Evolutionary conservation across 1,284 basidiomycete genomes (phyloP).

Genomic region (Apiotrichum sp.): DNA sequence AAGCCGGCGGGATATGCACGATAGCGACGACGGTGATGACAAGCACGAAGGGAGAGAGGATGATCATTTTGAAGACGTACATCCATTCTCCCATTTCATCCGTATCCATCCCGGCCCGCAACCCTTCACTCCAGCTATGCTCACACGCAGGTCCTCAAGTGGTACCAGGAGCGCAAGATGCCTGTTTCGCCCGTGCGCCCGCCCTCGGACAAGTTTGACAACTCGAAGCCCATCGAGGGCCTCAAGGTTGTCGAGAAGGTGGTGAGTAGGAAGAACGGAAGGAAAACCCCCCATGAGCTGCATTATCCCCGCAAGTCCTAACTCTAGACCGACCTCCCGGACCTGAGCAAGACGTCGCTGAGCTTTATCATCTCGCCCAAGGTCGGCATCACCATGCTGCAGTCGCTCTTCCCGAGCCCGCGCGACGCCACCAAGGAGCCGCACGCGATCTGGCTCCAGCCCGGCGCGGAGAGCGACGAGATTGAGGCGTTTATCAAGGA

Average conservation of each 20-base stretch:
- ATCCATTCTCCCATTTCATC: too few relatives aligned
- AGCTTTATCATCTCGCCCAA: slow-evolving; percentile 71
- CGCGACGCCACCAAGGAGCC: slow-evolving; percentile 54
- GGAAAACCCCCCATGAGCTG: neutral
- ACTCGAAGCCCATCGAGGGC: slow-evolving; percentile 31
- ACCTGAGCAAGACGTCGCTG: slow-evolving; percentile 63
- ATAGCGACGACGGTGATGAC: too few relatives aligned
- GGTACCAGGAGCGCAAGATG: slow-evolving; percentile 60
- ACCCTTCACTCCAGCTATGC: too few relatives aligned
- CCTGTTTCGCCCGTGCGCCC: slow-evolving; percentile 56
- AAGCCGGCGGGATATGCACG: too few relatives aligned
- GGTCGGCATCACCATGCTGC: slow-evolving; percentile 46
- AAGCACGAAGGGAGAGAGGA: too few relatives aligned
- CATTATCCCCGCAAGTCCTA: too few relatives aligned
- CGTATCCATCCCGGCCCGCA: too few relatives aligned
- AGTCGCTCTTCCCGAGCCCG: slow-evolving; percentile 45
- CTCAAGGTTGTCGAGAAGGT: slow-evolving; percentile 25
- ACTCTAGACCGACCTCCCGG: slow-evolving; percentile 55
- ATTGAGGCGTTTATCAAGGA: slow-evolving; percentile 54
- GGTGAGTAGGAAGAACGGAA: slow-evolving; percentile 18
- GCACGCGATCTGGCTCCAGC: slow-evolving; percentile 74
- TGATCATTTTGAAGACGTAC: too few relatives aligned
- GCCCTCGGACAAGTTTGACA: slow-evolving; percentile 10
- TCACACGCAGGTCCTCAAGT: slow-evolving; percentile 47
- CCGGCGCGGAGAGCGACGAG: slow-evolving; percentile 64